Conservation (phyloP, 192 early-diverging fungal genomes). For the Coemansia umbellata region DNA sequence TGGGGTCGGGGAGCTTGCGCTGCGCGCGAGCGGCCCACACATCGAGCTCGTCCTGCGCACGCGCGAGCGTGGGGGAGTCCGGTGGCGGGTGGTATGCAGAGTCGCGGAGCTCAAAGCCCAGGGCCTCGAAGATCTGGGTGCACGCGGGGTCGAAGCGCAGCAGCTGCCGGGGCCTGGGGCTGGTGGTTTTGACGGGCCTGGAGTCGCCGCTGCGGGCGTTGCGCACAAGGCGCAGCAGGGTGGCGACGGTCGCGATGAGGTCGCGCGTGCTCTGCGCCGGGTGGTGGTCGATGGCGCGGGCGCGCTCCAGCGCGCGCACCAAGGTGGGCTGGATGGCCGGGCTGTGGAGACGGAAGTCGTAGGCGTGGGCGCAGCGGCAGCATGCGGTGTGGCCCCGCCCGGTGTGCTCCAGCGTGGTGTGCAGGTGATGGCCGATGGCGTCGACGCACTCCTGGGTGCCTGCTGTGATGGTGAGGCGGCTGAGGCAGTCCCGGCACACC, state of each 20-base stretch:
- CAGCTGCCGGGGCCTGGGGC: conserved; percentile 16
- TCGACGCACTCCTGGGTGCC: conserved; percentile 16
- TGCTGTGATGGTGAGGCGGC: conserved; percentile 4
- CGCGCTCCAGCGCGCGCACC: conserved; percentile 10
- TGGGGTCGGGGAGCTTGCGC: conserved; percentile 10
- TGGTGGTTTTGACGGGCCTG: conserved; percentile 8
- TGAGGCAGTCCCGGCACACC: conserved; percentile 28
- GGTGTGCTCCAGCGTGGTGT: conserved; percentile 8
- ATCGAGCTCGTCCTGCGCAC: conserved; percentile 23
- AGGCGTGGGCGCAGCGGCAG: too few species aligned
- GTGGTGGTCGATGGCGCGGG: conserved; percentile 30
- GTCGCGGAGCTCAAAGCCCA: conserved; percentile 26
- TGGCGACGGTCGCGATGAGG: conserved; percentile 15
- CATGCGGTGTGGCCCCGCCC: too few species aligned
- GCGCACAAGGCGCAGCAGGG: conserved; percentile 12
- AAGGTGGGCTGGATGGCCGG: conserved; percentile 16
- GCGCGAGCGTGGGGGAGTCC: conserved; percentile 5
- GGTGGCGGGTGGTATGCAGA: conserved; percentile 29
- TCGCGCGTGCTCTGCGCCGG: conserved; percentile 35
- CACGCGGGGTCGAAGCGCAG: conserved; percentile 44
- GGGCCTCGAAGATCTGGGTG: conserved; percentile 18
- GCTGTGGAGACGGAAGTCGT: too few species aligned
- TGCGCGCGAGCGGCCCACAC: conserved; percentile 19
- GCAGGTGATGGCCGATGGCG: conserved; percentile 35
- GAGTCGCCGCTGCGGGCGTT: conserved; percentile 30